A percentile compares a stretch with the other conserved stretches of the same genome.
phyloP scores from a whole-genome alignment of 768 basidiomycete species.

The Podaxis sp. region DNA sequence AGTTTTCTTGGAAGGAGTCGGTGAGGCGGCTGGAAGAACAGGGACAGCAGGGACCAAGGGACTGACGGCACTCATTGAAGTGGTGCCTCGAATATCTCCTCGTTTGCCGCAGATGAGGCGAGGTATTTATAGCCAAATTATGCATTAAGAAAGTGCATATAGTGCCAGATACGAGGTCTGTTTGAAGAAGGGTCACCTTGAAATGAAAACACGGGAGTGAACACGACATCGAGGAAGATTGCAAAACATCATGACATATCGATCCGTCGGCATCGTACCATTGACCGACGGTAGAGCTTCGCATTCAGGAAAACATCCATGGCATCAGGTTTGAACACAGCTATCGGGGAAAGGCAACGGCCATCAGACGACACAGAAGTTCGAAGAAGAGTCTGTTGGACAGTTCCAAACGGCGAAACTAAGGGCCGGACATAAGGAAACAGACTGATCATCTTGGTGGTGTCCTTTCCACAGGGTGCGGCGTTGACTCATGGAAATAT shows the following conservation, averaged over 20 bases:
- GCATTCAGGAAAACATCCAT: background rate
- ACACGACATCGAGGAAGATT: background rate
- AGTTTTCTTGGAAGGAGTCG: background rate
- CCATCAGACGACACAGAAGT: background rate
- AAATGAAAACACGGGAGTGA: background rate
- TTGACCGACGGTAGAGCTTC: conserved; percentile 4
- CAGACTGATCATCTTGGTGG: background rate
- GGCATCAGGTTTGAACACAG: background rate
- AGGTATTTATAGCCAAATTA: background rate
- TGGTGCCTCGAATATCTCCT: background rate
- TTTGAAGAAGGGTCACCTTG: background rate
- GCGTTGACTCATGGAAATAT: background rate
- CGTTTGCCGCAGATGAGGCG: background rate
- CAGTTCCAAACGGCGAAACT: background rate
- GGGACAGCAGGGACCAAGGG: background rate
- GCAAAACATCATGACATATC: background rate
- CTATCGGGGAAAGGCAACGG: background rate
- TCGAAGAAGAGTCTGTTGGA: background rate
- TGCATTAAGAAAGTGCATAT: background rate
- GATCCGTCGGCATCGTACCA: conserved; percentile 11
- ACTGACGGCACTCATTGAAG: background rate
- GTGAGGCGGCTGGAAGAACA: background rate
- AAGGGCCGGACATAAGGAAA: background rate
- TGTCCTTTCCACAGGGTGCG: conserved; percentile 2
- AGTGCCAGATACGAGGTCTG: background rate